Evolutionary conservation across 2,329 filamentous ascomycete genomes (phyloP).

Genomic region (Diplodia corticola): DNA sequence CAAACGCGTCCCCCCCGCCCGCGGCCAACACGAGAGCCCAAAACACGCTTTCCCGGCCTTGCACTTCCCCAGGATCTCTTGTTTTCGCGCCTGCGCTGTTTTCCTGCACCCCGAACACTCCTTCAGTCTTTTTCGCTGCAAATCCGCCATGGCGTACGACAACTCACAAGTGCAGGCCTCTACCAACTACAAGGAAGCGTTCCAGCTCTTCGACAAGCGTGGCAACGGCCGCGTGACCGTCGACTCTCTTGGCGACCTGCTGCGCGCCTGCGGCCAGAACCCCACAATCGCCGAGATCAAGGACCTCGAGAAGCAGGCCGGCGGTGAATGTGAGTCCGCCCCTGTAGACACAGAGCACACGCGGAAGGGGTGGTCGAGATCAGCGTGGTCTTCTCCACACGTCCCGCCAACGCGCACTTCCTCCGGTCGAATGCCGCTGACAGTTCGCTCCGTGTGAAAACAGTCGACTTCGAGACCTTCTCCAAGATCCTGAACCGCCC

Average conservation of each 20-base stretch:
- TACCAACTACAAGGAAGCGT: slow-evolving; percentile 99
- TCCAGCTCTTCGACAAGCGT: slow-evolving; percentile 98
- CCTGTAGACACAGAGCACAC: neutral
- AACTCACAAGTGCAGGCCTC: slow-evolving; percentile 55
- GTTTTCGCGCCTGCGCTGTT: neutral
- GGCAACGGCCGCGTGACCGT: slow-evolving; percentile 88
- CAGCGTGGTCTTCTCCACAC: neutral
- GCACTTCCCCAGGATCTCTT: neutral
- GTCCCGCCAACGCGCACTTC: neutral
- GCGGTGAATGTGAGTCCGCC: slow-evolving; percentile 77
- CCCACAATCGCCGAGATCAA: slow-evolving; percentile 90
- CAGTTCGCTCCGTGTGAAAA: slow-evolving; percentile 54
- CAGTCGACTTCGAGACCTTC: slow-evolving; percentile 98
- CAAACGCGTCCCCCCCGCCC: slow-evolving; percentile 13
- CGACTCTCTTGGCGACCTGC: slow-evolving; percentile 85
- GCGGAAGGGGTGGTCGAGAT: neutral
- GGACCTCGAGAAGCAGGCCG: slow-evolving; percentile 87
- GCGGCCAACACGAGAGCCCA: neutral
- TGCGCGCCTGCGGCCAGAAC: slow-evolving; percentile 97
- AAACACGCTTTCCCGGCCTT: neutral
- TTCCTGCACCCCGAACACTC: neutral
- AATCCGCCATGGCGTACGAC: slow-evolving; percentile 24
- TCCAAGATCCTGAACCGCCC: slow-evolving; percentile 95
- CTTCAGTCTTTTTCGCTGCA: neutral
- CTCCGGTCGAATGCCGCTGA: neutral